Base-by-base conservation (phyloP, 1,139 yeast genomes). In the Taphrina sp. region DNA sequence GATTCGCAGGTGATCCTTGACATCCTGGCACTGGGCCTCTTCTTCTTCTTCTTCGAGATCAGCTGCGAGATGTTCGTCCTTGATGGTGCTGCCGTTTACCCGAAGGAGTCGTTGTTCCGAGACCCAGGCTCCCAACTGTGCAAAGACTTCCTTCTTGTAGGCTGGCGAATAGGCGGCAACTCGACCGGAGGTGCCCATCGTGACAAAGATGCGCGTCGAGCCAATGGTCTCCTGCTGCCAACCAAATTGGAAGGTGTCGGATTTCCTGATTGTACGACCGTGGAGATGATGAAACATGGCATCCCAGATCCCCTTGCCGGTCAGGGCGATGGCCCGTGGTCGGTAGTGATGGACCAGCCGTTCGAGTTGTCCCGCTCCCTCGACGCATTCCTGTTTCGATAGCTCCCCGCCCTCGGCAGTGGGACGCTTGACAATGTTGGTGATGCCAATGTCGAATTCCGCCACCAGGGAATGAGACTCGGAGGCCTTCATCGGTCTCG, bases 291-390 rank as follows among this genome's bases (percentile, higher is more conserved):
- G 72, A 56, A 77, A 74, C 1, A 84, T 69, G 1, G 76, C 69
- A 58, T 83, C 88, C 88, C 89, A 85, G n/a, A 85, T 82, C 0
- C 90, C 90, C 62, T 83, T 83, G 0, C 95, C 95, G 2, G 85
- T 77, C 29, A 85, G 69, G 31, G 83, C 82, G 0, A 83, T 70
- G 42, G 72, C 71, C 34, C 67, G 63, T 0, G 84, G 80, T 1
- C 65, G 57, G 36, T 72, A 62, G 1, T 49, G 49, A 1, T 65
- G 65, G 49, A 85, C 71, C 58, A 79, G 81, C 0, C 63, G 62
- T 16, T 82, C 67, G 26, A 85, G 68, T 37, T 78, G 63, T 0
- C 82, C 81, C 0, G 81, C 85, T 49, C 80, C 82, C 1, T 68
- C 72, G 19, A 72, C 63, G 75, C 83, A 81, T 64, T 85, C 95